Evolutionary conservation across 2,329 filamentous ascomycete genomes (phyloP).

Genomic region (Trichoderma simmonsii): DNA sequence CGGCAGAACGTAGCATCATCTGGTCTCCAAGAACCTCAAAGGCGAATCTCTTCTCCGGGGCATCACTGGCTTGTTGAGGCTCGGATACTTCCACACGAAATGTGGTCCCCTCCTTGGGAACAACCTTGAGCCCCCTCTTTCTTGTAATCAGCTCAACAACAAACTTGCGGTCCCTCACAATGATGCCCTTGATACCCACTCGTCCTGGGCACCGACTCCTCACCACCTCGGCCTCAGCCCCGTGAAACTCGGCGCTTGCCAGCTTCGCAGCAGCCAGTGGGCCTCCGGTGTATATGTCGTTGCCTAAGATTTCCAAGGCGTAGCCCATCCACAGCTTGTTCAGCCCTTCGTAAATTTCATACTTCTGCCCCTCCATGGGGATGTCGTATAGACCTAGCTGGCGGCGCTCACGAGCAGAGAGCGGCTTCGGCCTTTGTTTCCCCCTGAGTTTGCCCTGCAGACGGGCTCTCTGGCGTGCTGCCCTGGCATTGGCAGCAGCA

Average conservation of each 20-base stretch:
- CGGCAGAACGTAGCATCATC: constrained; percentile 76
- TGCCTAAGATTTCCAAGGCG: constrained; percentile 73
- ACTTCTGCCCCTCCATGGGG: constrained; percentile 59
- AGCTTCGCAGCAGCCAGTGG: constrained; percentile 68
- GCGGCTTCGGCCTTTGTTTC: constrained; percentile 58
- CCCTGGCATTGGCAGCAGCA: constrained; percentile 52
- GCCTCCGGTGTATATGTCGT: constrained; percentile 55
- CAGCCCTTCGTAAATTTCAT: constrained; percentile 73
- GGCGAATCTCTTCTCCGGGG: constrained; percentile 45
- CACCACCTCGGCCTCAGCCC: constrained; percentile 78
- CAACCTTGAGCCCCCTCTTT: constrained; percentile 66
- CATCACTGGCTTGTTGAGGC: constrained; percentile 17
- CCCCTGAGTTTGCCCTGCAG: constrained; percentile 45
- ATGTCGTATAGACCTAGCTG: constrained; percentile 70
- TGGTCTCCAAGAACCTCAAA: constrained; percentile 89
- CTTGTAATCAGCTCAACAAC: constrained; percentile 80
- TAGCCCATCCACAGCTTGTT: constrained; percentile 81
- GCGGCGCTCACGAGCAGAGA: constrained; percentile 78
- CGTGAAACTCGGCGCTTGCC: constrained; percentile 85
- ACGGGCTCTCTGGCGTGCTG: constrained; percentile 51
- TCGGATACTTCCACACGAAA: constrained; percentile 72
- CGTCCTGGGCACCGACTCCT: constrained; percentile 75
- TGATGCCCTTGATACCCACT: constrained; percentile 81
- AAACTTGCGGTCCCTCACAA: constrained; percentile 83
- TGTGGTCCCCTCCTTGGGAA: constrained; percentile 87